Evolutionary conservation across 768 basidiomycete species (phyloP).

Genomic region (Dioszegia aurantiaca): DNA sequence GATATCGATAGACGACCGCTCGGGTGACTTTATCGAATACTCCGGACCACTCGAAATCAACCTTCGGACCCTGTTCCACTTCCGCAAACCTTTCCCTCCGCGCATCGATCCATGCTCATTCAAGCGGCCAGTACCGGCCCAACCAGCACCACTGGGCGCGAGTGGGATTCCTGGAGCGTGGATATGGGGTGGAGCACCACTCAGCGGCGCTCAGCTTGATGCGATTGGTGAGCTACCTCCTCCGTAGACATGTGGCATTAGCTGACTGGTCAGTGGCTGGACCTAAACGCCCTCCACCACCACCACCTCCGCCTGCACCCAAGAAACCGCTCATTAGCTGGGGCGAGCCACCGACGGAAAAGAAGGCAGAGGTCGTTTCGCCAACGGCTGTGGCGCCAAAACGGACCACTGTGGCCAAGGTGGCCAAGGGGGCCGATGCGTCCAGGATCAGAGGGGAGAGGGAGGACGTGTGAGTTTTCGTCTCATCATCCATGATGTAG

Average conservation of each 20-base stretch:
- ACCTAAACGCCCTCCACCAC: conserved; percentile 46
- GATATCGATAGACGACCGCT: conserved; percentile 49
- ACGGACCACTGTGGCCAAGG: conserved; percentile 36
- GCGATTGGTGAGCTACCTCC: conserved; percentile 38
- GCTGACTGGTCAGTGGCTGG: conserved; percentile 44
- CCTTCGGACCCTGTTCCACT: conserved; percentile 50
- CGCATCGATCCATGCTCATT: conserved; percentile 39
- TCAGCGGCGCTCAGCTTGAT: conserved; percentile 52
- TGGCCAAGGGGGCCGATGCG: conserved; percentile 30
- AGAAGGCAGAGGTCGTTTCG: conserved; percentile 22
- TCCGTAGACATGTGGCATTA: not conserved
- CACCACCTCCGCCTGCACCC: conserved; percentile 36
- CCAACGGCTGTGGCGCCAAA: conserved; percentile 27
- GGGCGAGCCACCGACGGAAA: conserved; percentile 40
- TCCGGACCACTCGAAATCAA: conserved; percentile 45
- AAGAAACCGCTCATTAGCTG: conserved; percentile 47
- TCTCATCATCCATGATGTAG: not conserved
- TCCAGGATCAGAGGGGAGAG: conserved; percentile 35
- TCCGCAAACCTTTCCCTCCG: conserved; percentile 50
- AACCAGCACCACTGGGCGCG: conserved; percentile 46
- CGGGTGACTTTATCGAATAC: conserved; percentile 53
- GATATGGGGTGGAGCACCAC: conserved; percentile 53
- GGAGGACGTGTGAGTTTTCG: conserved; percentile 43
- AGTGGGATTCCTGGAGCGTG: conserved; percentile 43
- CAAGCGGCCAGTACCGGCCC: conserved; percentile 41